Evolutionary conservation across 1,284 basidiomycete genomes (phyloP).

Genomic region (Trichosporon sp.): DNA sequence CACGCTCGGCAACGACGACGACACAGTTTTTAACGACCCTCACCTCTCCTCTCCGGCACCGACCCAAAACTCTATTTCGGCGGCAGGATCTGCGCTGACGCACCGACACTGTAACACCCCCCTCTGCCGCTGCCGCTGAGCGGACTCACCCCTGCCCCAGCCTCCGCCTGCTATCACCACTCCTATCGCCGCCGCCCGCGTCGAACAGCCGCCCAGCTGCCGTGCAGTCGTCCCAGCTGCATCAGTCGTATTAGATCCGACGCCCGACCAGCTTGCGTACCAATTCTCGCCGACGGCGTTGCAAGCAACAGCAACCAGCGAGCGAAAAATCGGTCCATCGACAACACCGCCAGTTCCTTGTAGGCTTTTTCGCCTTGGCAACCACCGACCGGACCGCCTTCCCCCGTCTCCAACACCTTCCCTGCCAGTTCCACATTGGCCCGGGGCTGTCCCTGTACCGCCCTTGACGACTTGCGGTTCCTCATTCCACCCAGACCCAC

Average conservation of each 20-base stretch:
- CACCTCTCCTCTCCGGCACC: neutral
- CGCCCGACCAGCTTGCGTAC: neutral
- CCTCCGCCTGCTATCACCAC: constrained; percentile 11
- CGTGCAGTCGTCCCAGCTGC: neutral
- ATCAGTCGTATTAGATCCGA: neutral
- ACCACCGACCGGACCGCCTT: constrained; percentile 1
- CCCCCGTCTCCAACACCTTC: neutral
- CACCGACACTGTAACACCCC: constrained; percentile 4
- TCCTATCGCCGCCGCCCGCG: constrained; percentile 4
- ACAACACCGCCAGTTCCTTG: neutral
- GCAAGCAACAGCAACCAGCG: neutral
- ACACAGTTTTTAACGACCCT: constrained; percentile 13
- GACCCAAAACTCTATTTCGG: constrained; percentile 7
- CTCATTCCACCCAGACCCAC: neutral
- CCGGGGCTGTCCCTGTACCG: neutral
- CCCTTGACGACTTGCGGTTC: constrained; percentile 9
- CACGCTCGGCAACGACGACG: constrained; percentile 1
- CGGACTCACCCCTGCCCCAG: constrained; percentile 1
- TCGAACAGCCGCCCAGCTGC: neutral
- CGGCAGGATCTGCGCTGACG: constrained; percentile 6
- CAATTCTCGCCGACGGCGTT: neutral
- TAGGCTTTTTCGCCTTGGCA: constrained; percentile 5
- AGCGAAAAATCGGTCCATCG: constrained; percentile 4
- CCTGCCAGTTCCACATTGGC: constrained; percentile 10
- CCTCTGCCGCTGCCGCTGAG: neutral